Percentiles rank a stretch among this genome's conserved stretches.
Evolutionary conservation across 306 rosid genomes (phyloP).

Genomic region (Styphnolobium japonicum): DNA sequence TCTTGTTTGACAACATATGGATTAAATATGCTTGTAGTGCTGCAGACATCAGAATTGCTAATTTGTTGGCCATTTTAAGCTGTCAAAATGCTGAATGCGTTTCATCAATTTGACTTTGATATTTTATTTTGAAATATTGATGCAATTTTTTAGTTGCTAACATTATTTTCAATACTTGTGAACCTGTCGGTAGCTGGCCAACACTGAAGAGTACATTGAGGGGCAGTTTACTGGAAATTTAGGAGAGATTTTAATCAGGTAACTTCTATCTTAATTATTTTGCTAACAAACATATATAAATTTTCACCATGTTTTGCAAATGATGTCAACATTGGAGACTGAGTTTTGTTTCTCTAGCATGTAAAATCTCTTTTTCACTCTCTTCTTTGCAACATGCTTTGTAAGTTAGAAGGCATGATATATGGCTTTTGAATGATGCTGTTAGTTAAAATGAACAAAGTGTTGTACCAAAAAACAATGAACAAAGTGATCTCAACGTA

Average conservation of each 20-base stretch:
- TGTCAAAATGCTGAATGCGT: not conserved
- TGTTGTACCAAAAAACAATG: too few species aligned
- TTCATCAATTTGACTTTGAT: not conserved
- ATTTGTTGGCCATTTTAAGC: not conserved
- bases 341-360: not conserved
- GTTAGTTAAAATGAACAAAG: not conserved
- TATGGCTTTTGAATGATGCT: not conserved
- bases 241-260: slow-evolving; percentile 57
- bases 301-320: not conserved
- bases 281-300: not conserved
- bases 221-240: slow-evolving; percentile 53
- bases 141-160: not conserved
- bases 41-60: not conserved
- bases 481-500: not conserved
- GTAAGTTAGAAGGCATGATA: not conserved
- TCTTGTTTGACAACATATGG: not conserved
- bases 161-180: not conserved
- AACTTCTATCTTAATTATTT: slow-evolving; percentile 2
- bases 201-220: slow-evolving; percentile 55
- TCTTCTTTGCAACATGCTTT: not conserved
- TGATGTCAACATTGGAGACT: not conserved
- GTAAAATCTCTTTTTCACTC: not conserved
- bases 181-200: slow-evolving; percentile 40
- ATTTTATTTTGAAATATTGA: not conserved
- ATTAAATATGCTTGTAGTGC: not conserved